Evolutionary conservation across 257 asterid species (phyloP).

Genomic region (Penstemon eatonii): DNA sequence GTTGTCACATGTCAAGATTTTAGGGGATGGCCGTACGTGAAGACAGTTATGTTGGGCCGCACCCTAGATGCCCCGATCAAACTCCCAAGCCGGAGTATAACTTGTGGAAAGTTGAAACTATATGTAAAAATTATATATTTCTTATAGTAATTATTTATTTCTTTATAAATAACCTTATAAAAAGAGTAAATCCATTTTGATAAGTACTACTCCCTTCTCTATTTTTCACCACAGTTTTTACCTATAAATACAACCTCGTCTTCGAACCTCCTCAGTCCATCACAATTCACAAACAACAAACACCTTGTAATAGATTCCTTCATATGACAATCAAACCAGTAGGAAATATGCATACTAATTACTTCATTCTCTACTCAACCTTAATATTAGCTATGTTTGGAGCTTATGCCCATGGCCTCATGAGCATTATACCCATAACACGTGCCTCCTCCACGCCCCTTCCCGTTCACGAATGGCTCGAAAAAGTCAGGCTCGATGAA

Average conservation of each 20-base stretch:
- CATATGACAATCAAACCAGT: background rate
- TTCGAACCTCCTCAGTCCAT: background rate
- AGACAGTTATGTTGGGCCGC: too few relatives aligned
- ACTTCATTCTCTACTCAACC: conserved; percentile 20
- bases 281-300: conserved; percentile 1
- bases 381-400: conserved; percentile 1
- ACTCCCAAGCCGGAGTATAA: too few relatives aligned
- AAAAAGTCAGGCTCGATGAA: conserved; percentile 17
- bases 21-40: too few relatives aligned
- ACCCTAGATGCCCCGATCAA: too few relatives aligned
- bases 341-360: conserved; percentile 11
- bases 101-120: background rate
- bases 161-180: background rate
- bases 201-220: background rate
- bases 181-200: background rate
- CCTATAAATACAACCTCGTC: conserved; percentile 18
- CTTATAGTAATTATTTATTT: background rate
- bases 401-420: conserved; percentile 1
- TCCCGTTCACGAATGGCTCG: conserved; percentile 20
- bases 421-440: conserved; percentile 3
- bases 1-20: too few relatives aligned
- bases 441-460: background rate
- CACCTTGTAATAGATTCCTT: background rate
- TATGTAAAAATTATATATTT: background rate
- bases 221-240: background rate